phyloP scores from a whole-genome alignment of 306 rosid species.

The Cucurbita moschata region DNA sequence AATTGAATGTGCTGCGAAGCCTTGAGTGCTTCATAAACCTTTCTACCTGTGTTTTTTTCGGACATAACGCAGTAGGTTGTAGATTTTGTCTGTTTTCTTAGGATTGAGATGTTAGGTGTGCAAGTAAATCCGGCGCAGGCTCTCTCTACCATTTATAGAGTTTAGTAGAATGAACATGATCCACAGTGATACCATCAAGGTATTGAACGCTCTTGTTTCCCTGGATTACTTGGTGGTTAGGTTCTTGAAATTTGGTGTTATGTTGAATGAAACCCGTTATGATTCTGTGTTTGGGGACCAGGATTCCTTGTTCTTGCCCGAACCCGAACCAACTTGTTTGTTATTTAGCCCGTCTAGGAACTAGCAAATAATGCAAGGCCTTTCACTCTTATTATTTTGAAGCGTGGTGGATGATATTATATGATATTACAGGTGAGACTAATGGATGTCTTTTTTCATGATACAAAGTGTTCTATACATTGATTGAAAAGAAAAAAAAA shows the following conservation, averaged over 20 bases:
- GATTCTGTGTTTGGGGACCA: background rate
- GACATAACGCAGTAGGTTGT: background rate
- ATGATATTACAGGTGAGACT: too few relatives aligned
- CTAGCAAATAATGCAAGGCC: background rate
- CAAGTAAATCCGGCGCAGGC: background rate
- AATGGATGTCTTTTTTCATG: background rate
- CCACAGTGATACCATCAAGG: background rate
- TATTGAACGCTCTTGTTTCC: background rate
- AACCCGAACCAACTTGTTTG: background rate
- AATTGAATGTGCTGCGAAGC: constrained; percentile 62
- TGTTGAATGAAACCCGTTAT: background rate
- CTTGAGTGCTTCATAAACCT: constrained; percentile 15
- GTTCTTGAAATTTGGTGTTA: background rate
- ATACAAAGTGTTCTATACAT: background rate
- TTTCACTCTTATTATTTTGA: too few relatives aligned
- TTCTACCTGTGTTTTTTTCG: background rate
- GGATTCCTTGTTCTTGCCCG: background rate
- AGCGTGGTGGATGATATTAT: too few relatives aligned
- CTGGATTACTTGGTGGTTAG: background rate
- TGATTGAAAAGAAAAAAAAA: background rate
- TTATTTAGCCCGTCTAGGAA: background rate
- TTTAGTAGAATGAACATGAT: background rate
- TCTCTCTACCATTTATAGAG: background rate
- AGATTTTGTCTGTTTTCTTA: background rate
- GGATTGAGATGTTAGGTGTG: background rate